Evolutionary conservation across 73 alveolate species (phyloP), one percentile per base, ranked within the genome.

Genomic region (Tetrahymena thermophila): DNA sequence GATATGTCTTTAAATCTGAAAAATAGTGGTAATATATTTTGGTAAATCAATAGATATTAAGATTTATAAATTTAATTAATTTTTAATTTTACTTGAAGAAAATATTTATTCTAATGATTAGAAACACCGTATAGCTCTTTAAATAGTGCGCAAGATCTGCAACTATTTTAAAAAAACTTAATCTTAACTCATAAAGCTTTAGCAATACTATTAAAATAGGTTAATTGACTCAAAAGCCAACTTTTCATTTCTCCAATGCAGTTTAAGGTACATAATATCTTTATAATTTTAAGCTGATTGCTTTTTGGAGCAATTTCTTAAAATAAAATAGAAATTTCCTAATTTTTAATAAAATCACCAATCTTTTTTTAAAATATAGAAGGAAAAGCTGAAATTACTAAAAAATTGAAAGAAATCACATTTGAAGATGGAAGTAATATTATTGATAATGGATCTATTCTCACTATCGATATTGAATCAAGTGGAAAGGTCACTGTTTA

Each of bases 401-500:
- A 17, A 71, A 71, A 71, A 71, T 71, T 71, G 89, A 71, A 71
- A 71, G 89, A 71, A 71, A 71, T 71, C 4, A 31, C 37, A 25
- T 71, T 71, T 21, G 89, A 71, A 31, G 89, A 71, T 71, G 89
- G 89, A 28, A 71, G 89, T n/a, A 71, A 71, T 71, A 71, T 71
- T 4, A 31, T 71, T 25, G 89, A 71, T 71, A 71, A 71, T n/a
- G 89, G 89, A 71, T 71, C 89, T 71, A 71, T 71, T 71, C 89
- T 71, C 37, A 71, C 89, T 8, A 71, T 71, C 11, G 89, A 71
- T 25, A 71, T 71, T 9, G 89, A 71, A n/a, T 71, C 8, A 71
- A 71, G n/a, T 38, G 98, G 97, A 35, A 94, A 42, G 56, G 98
- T 96, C 19, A 38, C 85, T 23, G 95, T 98, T 56, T 94, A 97